Percentiles rank a stretch among this genome's conserved stretches.
These are phyloP conservation scores for Fusarium sp. DNA, from an alignment of 2,329 filamentous ascomycete genomes.

Conservation along the genomic window DNA sequence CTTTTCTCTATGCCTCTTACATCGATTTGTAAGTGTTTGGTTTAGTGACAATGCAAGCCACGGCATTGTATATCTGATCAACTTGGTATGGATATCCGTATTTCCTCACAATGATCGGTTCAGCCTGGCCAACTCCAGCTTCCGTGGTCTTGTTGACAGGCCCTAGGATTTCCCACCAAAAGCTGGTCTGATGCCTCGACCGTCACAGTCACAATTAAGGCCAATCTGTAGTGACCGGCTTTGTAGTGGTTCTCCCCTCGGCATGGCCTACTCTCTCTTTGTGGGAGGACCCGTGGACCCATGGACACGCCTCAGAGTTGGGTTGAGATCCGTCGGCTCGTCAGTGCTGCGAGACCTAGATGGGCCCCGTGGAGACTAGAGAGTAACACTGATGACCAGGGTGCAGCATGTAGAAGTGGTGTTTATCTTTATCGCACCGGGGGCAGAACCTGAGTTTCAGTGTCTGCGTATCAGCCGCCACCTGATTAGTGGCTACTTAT, in stretches of 20 bases:
- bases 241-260: slow-evolving; percentile 30
- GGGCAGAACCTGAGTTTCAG: background rate
- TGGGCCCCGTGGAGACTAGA: slow-evolving; percentile 52
- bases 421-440: slow-evolving; percentile 38
- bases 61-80: background rate
- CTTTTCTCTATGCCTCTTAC: slow-evolving; percentile 12
- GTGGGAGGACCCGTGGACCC: slow-evolving; percentile 46
- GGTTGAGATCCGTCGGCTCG: slow-evolving; percentile 54
- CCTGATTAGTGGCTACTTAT: slow-evolving; percentile 43
- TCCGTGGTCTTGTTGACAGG: slow-evolving; percentile 9
- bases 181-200: slow-evolving; percentile 16
- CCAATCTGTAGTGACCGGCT: slow-evolving; percentile 32
- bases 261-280: slow-evolving; percentile 38
- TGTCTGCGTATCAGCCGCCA: slow-evolving; percentile 14
- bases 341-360: slow-evolving; percentile 55
- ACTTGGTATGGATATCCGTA: background rate
- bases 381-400: slow-evolving; percentile 50
- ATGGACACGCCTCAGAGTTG: slow-evolving; percentile 52
- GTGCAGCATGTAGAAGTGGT: slow-evolving; percentile 50
- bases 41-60: background rate
- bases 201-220: slow-evolving; percentile 6
- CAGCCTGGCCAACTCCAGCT: background rate
- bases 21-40: slow-evolving; percentile 6
- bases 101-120: slow-evolving; percentile 4
- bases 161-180: slow-evolving; percentile 23